A percentile compares a stretch with the other conserved stretches of the same genome.
Evolutionary conservation across 169 alveolate genomes (phyloP).

Genomic region (Plasmodium sp.): DNA sequence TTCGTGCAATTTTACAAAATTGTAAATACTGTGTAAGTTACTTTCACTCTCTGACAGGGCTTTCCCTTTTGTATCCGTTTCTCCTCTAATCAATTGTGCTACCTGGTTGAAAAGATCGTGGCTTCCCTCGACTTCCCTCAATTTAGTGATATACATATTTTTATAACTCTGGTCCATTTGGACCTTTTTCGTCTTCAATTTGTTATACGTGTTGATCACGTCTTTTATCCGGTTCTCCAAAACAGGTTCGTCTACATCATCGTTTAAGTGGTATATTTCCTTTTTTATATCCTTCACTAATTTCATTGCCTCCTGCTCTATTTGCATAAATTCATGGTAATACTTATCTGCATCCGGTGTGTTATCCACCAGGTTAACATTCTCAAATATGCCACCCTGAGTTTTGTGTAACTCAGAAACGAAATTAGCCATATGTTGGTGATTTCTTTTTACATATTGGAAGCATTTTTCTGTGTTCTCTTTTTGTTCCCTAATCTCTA

Average conservation of each 20-base stretch:
- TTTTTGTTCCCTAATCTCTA: slow-evolving; percentile 4
- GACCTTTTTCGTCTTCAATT: not conserved
- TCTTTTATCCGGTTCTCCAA: not conserved
- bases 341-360: not conserved
- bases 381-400: not conserved
- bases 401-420: not conserved
- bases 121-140: not conserved
- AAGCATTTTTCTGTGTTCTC: not conserved
- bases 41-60: not conserved
- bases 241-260: not conserved
- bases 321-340: not conserved
- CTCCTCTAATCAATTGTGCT: not conserved
- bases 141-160: not conserved
- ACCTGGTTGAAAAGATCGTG: not conserved
- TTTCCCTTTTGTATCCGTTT: not conserved
- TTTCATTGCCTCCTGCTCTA: not conserved
- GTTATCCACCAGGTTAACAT: not conserved
- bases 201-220: not conserved
- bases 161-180: slow-evolving; percentile 1
- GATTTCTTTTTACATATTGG: not conserved
- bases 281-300: not conserved
- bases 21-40: not conserved
- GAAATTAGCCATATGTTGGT: not conserved
- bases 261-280: not conserved
- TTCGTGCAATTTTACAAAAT: slow-evolving; percentile 2